Evolutionary conservation across 2,329 filamentous ascomycete genomes (phyloP).

Genomic region (Pseudophaeomoniella oleicola): DNA sequence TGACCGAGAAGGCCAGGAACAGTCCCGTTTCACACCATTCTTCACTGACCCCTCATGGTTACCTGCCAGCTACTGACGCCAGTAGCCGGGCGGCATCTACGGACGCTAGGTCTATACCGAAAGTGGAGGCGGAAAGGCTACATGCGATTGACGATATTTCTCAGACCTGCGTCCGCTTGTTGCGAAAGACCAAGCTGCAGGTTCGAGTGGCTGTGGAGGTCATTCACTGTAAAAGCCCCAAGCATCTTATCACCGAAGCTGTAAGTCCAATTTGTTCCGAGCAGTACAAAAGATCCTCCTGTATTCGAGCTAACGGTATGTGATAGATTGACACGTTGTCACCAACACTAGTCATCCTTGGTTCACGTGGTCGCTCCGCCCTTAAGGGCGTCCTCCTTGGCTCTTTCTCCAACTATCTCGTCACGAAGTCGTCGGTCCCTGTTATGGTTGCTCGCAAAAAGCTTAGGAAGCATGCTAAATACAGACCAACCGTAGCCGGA

Average conservation of each 20-base stretch:
- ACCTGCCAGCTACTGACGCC: conserved; percentile 21
- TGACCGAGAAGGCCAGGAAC: conserved; percentile 31
- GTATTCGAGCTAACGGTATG: conserved; percentile 2
- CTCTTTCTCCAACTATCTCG: conserved; percentile 93
- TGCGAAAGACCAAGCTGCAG: conserved; percentile 84
- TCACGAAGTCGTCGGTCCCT: conserved; percentile 89
- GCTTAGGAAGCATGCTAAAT: conserved; percentile 72
- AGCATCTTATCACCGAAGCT: conserved; percentile 90
- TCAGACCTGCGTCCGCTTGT: conserved; percentile 64
- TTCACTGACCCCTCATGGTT: conserved; percentile 8
- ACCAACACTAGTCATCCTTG: conserved; percentile 84
- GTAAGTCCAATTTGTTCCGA: conserved; percentile 25
- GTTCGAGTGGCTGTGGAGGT: conserved; percentile 91
- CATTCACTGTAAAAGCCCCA: conserved; percentile 94
- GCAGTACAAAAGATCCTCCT: neutral
- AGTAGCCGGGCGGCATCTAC: conserved; percentile 28
- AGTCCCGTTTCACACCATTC: conserved; percentile 16
- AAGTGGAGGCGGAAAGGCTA: conserved; percentile 63
- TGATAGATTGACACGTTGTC: conserved; percentile 72
- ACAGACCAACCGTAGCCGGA: conserved; percentile 37
- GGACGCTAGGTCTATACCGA: conserved; percentile 36
- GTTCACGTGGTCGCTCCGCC: conserved; percentile 78
- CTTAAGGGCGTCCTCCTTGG: conserved; percentile 90
- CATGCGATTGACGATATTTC: conserved; percentile 74
- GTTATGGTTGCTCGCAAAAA: conserved; percentile 96